Percentiles rank a stretch among this genome's conserved stretches.
Evolutionary conservation across 345 rosid species (phyloP).

Genomic region (Hirschfeldia incana): DNA sequence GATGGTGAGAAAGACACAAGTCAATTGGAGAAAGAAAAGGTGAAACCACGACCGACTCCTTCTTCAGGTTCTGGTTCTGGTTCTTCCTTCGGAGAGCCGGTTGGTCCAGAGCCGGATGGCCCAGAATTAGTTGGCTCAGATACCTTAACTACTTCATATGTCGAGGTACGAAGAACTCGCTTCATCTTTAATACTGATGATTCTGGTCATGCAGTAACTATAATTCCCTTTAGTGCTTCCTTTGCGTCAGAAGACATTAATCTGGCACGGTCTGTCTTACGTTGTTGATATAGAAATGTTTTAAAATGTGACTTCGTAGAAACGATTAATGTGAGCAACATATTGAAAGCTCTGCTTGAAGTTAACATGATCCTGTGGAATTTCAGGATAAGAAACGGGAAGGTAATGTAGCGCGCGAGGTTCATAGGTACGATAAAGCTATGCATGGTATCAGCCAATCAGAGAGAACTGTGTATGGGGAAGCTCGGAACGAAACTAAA

Average conservation of each 20-base stretch:
- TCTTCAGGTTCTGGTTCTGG: conserved; percentile 45
- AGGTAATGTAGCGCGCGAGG: conserved; percentile 39
- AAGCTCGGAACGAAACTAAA: conserved; percentile 52
- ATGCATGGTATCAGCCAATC: conserved; percentile 44
- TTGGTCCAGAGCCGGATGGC: conserved; percentile 42
- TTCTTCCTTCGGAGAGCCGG: conserved; percentile 41
- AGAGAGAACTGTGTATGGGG: conserved; percentile 48
- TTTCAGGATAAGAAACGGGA: conserved; percentile 54
- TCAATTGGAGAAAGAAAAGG: conserved; percentile 41
- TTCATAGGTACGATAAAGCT: conserved; percentile 48
- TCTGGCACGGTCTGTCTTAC: conserved; percentile 1
- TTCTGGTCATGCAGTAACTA: background rate
- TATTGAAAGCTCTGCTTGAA: conserved; percentile 4
- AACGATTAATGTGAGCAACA: background rate
- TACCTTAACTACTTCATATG: conserved; percentile 15
- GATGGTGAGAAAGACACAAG: conserved; percentile 51
- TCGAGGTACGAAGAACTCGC: conserved; percentile 55
- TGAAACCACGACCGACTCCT: conserved; percentile 33
- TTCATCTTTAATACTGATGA: conserved; percentile 13
- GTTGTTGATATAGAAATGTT: conserved; percentile 2
- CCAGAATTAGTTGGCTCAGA: conserved; percentile 20
- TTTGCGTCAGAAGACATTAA: background rate
- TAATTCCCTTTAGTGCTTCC: background rate
- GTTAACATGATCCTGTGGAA: conserved; percentile 17
- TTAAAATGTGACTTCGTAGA: background rate